Evolutionary conservation across 495 filamentous ascomycete genomes (phyloP), one percentile per base, ranked within the genome.

Genomic region (Ramalina intermedia): DNA sequence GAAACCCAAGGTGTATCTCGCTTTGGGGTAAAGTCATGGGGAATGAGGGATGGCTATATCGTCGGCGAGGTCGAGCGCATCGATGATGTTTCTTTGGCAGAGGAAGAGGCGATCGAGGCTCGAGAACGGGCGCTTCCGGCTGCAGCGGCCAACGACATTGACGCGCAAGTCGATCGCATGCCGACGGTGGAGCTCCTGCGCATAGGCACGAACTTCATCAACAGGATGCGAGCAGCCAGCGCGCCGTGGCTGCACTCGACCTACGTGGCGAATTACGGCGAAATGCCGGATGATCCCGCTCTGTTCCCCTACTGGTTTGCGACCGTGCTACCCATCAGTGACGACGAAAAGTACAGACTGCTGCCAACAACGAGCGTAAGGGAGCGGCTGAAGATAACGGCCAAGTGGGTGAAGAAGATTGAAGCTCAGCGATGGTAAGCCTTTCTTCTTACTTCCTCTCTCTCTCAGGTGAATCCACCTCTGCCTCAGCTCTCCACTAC

Each of bases 241-340:
- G 81, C 81, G 6, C 69, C 74, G 0, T 94, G 87, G 87, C 69
- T 94, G 4, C 75, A 81, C 36, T 68, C 75, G 20, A 74, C 78
- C 6, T 78, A 87, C 2, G 63, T 87, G 41, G 59, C 75, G 12
- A 80, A 80, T n/a, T 91, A 89, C 57, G 87, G 87, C 7, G 72
- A 79, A 36, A 79, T 77, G 14, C 88, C 87, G 0, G 68, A 72
- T 6, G 85, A 94, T 61, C 78, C 85, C 2, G 78, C 79, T 1
- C 58, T 75, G 12, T 91, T 94, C 55, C 84, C 87, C 0, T 96
- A 86, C 70, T 96, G 89, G 89, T 83, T 96, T 52, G 87, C 85
- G 14, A 83, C 74, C 55, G 77, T 93, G 43, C 59, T 93, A 9
- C 87, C 86, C 14, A 76, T 89, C 29, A 71, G 71, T 37, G 84